phyloP scores from a whole-genome alignment of 1,139 yeast species.

The Yamadazyma oceani region DNA sequence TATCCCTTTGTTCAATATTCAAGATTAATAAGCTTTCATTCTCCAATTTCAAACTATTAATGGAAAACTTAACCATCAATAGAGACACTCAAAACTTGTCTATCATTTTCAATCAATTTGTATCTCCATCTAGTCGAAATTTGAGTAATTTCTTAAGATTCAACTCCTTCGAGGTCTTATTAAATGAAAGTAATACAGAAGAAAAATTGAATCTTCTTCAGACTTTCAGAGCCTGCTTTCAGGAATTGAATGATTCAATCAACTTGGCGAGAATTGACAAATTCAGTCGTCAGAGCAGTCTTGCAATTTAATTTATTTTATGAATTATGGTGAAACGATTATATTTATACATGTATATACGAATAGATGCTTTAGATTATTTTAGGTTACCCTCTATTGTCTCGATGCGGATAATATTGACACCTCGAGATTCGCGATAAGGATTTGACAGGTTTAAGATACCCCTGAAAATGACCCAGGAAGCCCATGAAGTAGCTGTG shows the following conservation, averaged over 20 bases:
- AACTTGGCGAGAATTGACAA: slow-evolving; percentile 17
- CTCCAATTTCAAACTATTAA: slow-evolving; percentile 25
- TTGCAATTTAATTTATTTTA: neutral
- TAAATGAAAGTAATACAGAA: slow-evolving; percentile 11
- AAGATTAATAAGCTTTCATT: slow-evolving; percentile 21
- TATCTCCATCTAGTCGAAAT: slow-evolving; percentile 13
- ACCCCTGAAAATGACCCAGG: slow-evolving; percentile 14
- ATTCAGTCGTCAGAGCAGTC: neutral
- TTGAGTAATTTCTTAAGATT: slow-evolving; percentile 25
- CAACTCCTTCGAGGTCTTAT: slow-evolving; percentile 29
- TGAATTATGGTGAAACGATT: neutral
- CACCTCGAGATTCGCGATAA: too few species aligned
- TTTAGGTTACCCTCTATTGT: too few species aligned
- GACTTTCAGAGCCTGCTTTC: slow-evolving; percentile 19
- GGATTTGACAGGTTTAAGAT: slow-evolving; percentile 1
- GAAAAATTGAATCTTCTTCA: slow-evolving; percentile 21
- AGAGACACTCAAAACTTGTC: slow-evolving; percentile 27
- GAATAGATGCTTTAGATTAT: neutral
- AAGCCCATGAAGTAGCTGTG: slow-evolving; percentile 37
- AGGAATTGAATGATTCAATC: slow-evolving; percentile 19
- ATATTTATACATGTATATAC: slow-evolving; percentile 3
- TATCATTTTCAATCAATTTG: slow-evolving; percentile 29
- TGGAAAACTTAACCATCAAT: slow-evolving; percentile 27
- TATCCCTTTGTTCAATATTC: slow-evolving; percentile 23
- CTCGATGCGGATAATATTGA: neutral